Evolutionary conservation across 2,329 filamentous ascomycete species (phyloP).

Genomic region (Cytospora piceae): DNA sequence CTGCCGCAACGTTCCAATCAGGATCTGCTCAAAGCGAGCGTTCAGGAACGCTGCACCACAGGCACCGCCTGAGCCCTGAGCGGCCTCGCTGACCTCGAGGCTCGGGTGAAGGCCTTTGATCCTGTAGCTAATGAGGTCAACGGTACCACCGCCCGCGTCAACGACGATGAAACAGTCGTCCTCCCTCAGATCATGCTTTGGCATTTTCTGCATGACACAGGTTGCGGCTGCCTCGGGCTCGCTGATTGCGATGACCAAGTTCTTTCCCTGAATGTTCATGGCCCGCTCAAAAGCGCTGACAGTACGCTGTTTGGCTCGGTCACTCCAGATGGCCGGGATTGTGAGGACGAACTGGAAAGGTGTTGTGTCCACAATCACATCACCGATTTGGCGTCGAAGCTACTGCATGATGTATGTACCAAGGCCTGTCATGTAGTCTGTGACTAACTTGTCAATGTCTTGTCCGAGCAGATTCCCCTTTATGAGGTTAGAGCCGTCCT

Average conservation of each 20-base stretch:
- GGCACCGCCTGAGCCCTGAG: constrained; percentile 52
- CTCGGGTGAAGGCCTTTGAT: constrained; percentile 48
- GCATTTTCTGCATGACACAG: constrained; percentile 50
- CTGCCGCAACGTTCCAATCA: constrained; percentile 48
- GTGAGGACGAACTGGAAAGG: constrained; percentile 59
- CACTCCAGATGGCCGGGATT: constrained; percentile 63
- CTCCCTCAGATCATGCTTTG: constrained; percentile 45
- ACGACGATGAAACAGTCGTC: constrained; percentile 56
- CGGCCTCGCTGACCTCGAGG: constrained; percentile 53
- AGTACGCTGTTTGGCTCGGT: constrained; percentile 56
- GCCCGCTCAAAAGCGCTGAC: constrained; percentile 39
- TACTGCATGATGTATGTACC: constrained; percentile 39
- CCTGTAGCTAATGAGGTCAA: constrained; percentile 58
- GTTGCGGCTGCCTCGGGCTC: constrained; percentile 59
- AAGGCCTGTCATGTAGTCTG: constrained; percentile 47
- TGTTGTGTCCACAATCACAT: constrained; percentile 46
- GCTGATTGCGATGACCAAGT: constrained; percentile 49
- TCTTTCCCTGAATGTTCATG: constrained; percentile 37
- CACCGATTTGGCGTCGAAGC: constrained; percentile 48
- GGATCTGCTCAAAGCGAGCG: constrained; percentile 49
- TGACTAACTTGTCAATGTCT: constrained; percentile 46
- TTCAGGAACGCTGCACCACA: constrained; percentile 57
- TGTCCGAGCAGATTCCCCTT: constrained; percentile 7
- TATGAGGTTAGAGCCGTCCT: constrained; percentile 35
- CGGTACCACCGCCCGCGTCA: constrained; percentile 59